These are phyloP conservation scores for Periconia sp. DNA, from an alignment of 2,329 filamentous ascomycete species.

Conservation along the genomic window DNA sequence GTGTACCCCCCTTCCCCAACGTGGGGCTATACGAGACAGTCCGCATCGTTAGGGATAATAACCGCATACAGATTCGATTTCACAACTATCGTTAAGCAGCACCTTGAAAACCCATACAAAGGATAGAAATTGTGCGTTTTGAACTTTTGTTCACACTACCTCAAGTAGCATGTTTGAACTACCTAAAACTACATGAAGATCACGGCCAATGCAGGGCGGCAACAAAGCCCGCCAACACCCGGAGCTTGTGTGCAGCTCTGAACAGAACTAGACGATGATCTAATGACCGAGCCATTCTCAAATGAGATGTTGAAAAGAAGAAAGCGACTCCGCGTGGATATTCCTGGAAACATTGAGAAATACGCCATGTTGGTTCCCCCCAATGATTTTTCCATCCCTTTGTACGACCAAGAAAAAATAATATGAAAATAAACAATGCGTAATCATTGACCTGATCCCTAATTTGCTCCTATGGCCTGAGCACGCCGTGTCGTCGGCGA, in stretches of 20 bases:
- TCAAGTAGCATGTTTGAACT: too few species aligned
- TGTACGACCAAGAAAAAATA: not conserved
- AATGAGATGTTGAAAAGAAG: not conserved
- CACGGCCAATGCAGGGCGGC: too few species aligned
- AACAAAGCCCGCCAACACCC: not conserved
- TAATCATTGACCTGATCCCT: not conserved
- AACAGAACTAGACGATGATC: not conserved
- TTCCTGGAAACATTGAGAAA: not conserved
- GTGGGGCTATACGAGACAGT: too few species aligned
- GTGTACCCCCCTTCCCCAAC: too few species aligned
- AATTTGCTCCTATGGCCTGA: slow-evolving; percentile 26
- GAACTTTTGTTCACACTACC: too few species aligned
- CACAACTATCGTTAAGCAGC: too few species aligned
- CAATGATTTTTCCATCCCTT: not conserved
- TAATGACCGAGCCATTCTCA: not conserved
- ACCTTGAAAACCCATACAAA: too few species aligned
- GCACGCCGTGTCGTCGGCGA: slow-evolving; percentile 64
- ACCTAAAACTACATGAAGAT: too few species aligned
- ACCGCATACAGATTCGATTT: too few species aligned
- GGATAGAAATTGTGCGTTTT: too few species aligned
- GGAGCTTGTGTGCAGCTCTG: not conserved
- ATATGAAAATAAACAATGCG: not conserved
- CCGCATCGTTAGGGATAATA: too few species aligned
- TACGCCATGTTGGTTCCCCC: not conserved
- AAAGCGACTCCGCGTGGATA: not conserved